phyloP scores from a whole-genome alignment of 1,284 basidiomycete genomes.

The Somion occarium region DNA sequence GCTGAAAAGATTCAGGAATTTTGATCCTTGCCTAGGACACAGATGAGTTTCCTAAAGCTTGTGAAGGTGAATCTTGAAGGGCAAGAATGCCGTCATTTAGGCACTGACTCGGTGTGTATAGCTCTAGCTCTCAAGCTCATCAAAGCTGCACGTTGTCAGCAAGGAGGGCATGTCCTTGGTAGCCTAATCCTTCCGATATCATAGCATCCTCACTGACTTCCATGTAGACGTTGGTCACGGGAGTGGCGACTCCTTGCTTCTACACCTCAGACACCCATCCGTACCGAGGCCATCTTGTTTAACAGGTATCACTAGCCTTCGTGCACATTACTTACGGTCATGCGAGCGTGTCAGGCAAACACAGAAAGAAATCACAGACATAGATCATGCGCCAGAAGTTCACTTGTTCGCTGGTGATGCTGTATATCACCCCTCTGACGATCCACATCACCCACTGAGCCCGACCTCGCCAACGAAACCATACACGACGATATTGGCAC shows the following conservation, averaged over 20 bases:
- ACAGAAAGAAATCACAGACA: conserved; percentile 4
- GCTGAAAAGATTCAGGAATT: conserved; percentile 1
- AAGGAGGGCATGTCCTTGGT: conserved; percentile 49
- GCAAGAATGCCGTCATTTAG: background rate
- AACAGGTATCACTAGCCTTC: conserved; percentile 58
- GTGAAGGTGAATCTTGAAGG: conserved; percentile 38
- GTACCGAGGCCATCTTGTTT: conserved; percentile 46
- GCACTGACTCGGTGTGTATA: conserved; percentile 16
- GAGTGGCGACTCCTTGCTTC: conserved; percentile 63
- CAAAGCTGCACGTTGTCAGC: conserved; percentile 36
- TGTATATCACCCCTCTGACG: conserved; percentile 29
- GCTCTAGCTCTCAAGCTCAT: conserved; percentile 54
- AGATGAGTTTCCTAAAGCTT: conserved; percentile 51
- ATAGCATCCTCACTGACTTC: conserved; percentile 5
- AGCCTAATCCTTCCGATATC: conserved; percentile 14
- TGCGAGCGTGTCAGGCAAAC: conserved; percentile 34
- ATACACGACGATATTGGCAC: conserved; percentile 48
- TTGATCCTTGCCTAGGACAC: conserved; percentile 34
- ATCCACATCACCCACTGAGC: conserved; percentile 37
- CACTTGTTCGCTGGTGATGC: conserved; percentile 46
- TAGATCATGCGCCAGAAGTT: conserved; percentile 20
- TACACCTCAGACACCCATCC: conserved; percentile 38
- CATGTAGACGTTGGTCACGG: conserved; percentile 58
- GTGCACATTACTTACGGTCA: conserved; percentile 44
- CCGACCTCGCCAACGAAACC: conserved; percentile 20